phyloP scores from a whole-genome alignment of 208 protist species.

The Leptomonas seymouri region DNA sequence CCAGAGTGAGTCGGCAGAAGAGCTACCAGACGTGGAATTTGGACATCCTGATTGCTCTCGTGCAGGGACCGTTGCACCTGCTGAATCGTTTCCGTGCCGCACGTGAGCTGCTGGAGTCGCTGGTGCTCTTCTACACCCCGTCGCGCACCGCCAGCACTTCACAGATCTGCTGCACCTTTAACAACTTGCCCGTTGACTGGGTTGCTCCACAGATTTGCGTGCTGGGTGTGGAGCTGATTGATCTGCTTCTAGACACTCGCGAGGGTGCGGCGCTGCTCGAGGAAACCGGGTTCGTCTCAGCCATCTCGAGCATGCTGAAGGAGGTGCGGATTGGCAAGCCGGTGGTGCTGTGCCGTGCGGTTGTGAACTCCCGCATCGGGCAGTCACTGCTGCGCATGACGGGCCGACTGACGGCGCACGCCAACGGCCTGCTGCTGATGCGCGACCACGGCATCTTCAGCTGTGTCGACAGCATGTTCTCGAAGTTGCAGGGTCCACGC shows the following conservation, averaged over 20 bases:
- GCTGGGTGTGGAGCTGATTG: constrained; percentile 74
- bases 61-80: constrained; percentile 74
- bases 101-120: constrained; percentile 50
- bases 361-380: constrained; percentile 61
- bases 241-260: constrained; percentile 73
- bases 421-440: constrained; percentile 86
- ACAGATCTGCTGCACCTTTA: constrained; percentile 61
- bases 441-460: constrained; percentile 69
- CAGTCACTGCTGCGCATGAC: constrained; percentile 80
- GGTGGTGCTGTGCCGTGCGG: constrained; percentile 48
- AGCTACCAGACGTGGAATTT: constrained; percentile 65
- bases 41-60: constrained; percentile 71
- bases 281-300: constrained; percentile 46
- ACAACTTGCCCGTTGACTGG: constrained; percentile 42
- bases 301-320: constrained; percentile 58
- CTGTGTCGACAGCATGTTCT: constrained; percentile 75
- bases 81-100: constrained; percentile 51
- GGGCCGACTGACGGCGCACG: constrained; percentile 71
- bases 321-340: constrained; percentile 69
- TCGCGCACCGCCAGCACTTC: constrained; percentile 19
- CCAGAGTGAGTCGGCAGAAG: constrained; percentile 51
- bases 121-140: constrained; percentile 82
- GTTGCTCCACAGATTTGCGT: constrained; percentile 60
- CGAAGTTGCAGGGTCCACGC: constrained; percentile 58
- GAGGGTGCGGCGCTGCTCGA: constrained; percentile 70